Base-by-base conservation (phyloP, 805 yeast species). In the Kuraishia cidri region DNA sequence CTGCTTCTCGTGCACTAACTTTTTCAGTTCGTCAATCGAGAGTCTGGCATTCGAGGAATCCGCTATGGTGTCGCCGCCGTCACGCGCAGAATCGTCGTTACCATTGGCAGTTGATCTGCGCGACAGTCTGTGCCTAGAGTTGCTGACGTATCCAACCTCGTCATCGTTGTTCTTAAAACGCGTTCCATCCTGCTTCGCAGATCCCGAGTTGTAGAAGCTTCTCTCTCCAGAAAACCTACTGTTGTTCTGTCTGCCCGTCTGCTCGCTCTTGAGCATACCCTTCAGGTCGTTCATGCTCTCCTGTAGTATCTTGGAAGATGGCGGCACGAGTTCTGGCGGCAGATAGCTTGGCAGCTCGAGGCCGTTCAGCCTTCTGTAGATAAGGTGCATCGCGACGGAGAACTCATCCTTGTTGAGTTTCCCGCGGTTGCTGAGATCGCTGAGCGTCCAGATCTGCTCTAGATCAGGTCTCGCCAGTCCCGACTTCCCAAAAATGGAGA, bases 371-470 rank as follows among this genome's bases (percentile, higher is more conserved):
- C 90, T 72, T 54, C 96, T 74, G 59, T 92, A 90, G 28, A 90
- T 90, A 37, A 90, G 66, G 65, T 94, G 97, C 97, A 90, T 92
- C 21, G 97, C 97, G 23, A 92, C 87, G 0, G 95, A 81, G 61
- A 90, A 92, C 54, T 86, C 95, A 52, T 90, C 96, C 47, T 75
- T 77, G 52, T 84, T 83, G 43, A 90, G 72, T 50, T 73, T 76
- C 4, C 97, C 96, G 35, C 80, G 69, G 53, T 87, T 82, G 35
- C 79, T 77, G 11, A 79, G 71, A 53, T 92, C 97, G 35, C 88
- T 74, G 43, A 90, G 66, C 31, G 75, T 83, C 98, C 98, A 90
- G 40, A 92, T 87, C 26, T 77, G 68, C 55, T 88, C 97, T 40
- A 90, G 67, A 47, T 88, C 97, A 4, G 75, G 66, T 54, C 96